phyloP scores from a whole-genome alignment of 225 moss, liverwort and hornwort species.

The Physcomitrium patens region DNA sequence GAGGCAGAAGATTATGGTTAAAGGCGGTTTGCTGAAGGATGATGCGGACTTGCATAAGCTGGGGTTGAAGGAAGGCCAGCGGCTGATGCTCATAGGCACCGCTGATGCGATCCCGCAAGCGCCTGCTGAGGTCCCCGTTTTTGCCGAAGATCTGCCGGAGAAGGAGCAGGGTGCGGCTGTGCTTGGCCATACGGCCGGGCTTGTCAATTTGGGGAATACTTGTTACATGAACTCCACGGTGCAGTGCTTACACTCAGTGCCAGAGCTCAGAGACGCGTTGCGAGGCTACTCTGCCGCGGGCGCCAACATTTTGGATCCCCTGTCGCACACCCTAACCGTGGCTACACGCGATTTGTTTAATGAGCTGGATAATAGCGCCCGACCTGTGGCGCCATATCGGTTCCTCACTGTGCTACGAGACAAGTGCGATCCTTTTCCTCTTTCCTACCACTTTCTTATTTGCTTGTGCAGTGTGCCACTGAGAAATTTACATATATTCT shows the following conservation, averaged over 20 bases:
- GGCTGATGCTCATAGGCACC: constrained; percentile 96
- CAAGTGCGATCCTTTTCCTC: constrained; percentile 44
- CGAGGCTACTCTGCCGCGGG: constrained; percentile 51
- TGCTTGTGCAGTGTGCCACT: not conserved
- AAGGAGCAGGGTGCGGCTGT: constrained; percentile 69
- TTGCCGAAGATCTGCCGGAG: constrained; percentile 92
- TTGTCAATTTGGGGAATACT: constrained; percentile 90
- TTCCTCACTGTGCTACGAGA: constrained; percentile 74
- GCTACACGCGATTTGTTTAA: constrained; percentile 85
- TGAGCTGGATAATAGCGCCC: constrained; percentile 75
- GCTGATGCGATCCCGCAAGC: constrained; percentile 86
- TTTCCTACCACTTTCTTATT: not conserved
- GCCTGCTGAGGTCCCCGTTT: constrained; percentile 77
- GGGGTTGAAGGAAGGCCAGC: constrained; percentile 91
- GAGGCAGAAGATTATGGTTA: constrained; percentile 94
- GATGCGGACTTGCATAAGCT: constrained; percentile 78
- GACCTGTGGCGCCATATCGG: constrained; percentile 73
- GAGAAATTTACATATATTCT: not conserved
- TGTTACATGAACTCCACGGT: constrained; percentile 98
- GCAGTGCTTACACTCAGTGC: constrained; percentile 93
- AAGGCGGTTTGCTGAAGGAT: constrained; percentile 86
- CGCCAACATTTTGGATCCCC: constrained; percentile 47
- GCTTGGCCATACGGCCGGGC: constrained; percentile 83
- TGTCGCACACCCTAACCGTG: constrained; percentile 77
- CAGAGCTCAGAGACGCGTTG: constrained; percentile 80